These are phyloP conservation scores for Pulveroboletus frians DNA, from an alignment of 768 basidiomycete species.

Conservation along the genomic window DNA sequence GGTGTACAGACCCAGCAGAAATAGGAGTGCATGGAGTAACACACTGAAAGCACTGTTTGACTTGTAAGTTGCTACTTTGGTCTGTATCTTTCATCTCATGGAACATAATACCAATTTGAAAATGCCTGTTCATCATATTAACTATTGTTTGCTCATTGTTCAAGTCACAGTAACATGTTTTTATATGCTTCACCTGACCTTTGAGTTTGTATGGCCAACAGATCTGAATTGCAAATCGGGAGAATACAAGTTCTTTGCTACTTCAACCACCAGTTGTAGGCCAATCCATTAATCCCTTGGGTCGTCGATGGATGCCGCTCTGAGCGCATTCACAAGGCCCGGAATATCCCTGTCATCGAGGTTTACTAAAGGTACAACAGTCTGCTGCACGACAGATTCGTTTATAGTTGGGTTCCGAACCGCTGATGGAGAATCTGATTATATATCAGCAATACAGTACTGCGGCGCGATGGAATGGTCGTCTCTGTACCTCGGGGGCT, in stretches of 20 bases:
- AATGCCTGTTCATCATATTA: too few species aligned
- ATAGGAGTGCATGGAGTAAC: too few species aligned
- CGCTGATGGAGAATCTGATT: conserved; percentile 14
- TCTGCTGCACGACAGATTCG: background rate
- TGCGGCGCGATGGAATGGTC: background rate
- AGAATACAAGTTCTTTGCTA: background rate
- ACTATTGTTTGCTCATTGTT: background rate
- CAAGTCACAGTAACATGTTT: background rate
- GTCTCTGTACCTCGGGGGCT: conserved; percentile 40
- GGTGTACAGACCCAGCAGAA: too few species aligned
- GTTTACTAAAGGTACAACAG: background rate
- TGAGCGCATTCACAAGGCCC: conserved; percentile 9
- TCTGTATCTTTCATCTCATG: too few species aligned
- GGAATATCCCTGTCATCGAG: conserved; percentile 4
- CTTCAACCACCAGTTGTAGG: background rate
- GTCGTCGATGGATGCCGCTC: conserved; percentile 9
- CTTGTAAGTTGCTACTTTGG: too few species aligned
- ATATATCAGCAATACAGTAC: background rate
- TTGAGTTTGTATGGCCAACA: background rate
- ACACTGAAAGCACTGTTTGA: too few species aligned
- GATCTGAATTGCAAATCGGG: background rate
- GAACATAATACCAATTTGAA: too few species aligned
- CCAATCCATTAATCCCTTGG: background rate
- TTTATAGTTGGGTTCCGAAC: background rate
- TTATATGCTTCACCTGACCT: background rate